Conservation (phyloP, 192 early-diverging fungal genomes). For the Pecoramyces ruminantium region DNA sequence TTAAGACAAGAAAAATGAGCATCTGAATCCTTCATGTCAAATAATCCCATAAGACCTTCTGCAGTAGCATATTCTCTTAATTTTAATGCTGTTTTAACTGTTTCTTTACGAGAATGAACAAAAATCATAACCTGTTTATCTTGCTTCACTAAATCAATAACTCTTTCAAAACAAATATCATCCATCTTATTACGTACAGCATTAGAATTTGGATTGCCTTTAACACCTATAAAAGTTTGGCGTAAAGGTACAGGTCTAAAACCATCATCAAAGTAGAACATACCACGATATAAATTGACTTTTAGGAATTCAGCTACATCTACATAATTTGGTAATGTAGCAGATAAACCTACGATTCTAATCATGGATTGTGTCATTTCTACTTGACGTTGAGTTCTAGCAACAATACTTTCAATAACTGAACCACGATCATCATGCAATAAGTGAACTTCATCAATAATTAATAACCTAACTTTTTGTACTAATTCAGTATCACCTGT, state of each 20-base stretch:
- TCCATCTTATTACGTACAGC: constrained; percentile 43
- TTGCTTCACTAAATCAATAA: constrained; percentile 46
- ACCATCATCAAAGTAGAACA: constrained; percentile 92
- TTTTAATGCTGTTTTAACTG: constrained; percentile 80
- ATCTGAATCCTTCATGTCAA: constrained; percentile 19
- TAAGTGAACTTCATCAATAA: constrained; percentile 96
- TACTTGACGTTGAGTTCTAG: constrained; percentile 74
- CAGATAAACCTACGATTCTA: constrained; percentile 89
- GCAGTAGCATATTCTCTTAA: constrained; percentile 52
- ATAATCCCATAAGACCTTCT: constrained; percentile 33
- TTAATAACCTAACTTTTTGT: constrained; percentile 77
- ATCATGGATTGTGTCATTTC: constrained; percentile 90
- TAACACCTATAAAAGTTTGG: constrained; percentile 85
- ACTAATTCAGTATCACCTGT: constrained; percentile 84
- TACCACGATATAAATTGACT: constrained; percentile 79
- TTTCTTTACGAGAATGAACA: constrained; percentile 96
- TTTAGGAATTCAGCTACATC: constrained; percentile 78
- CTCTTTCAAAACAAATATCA: constrained; percentile 14
- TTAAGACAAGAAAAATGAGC: constrained; percentile 22
- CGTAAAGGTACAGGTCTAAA: constrained; percentile 91
- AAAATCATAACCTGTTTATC: constrained; percentile 99
- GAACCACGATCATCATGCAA: constrained; percentile 91
- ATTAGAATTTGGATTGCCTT: constrained; percentile 32
- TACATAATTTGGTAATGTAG: constrained; percentile 93
- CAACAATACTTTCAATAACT: constrained; percentile 90